Percentiles rank a stretch among this genome's conserved stretches.
phyloP scores from a whole-genome alignment of 2,329 filamentous ascomycete genomes.

The Cladophialophora chaetospira region DNA sequence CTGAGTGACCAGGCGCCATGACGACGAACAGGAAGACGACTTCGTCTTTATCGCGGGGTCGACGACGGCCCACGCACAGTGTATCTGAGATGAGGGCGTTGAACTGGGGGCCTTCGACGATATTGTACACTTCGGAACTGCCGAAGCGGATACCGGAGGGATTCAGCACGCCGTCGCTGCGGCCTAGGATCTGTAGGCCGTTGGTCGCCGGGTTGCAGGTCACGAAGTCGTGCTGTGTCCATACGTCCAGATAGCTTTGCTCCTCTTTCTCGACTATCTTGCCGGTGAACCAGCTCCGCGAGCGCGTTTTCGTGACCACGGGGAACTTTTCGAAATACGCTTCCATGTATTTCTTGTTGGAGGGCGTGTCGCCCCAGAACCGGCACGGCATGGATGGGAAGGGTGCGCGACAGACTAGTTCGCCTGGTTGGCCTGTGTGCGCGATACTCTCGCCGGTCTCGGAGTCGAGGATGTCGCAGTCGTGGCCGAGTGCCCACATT shows the following conservation, averaged over 20 bases:
- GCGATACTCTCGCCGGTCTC: conserved; percentile 35
- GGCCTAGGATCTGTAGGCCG: conserved; percentile 47
- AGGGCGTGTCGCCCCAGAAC: conserved; percentile 47
- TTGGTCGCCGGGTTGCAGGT: conserved; percentile 45
- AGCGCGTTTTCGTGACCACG: not conserved
- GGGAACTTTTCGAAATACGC: conserved; percentile 51
- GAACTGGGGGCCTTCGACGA: conserved; percentile 43
- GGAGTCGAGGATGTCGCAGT: conserved; percentile 50
- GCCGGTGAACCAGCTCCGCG: not conserved
- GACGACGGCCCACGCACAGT: conserved; percentile 43
- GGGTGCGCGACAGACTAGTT: conserved; percentile 49
- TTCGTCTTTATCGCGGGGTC: conserved; percentile 42
- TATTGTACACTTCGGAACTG: conserved; percentile 50
- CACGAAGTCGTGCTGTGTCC: conserved; percentile 52
- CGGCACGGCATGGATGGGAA: conserved; percentile 52
- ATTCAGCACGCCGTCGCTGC: conserved; percentile 52
- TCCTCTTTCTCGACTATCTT: not conserved
- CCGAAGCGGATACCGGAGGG: conserved; percentile 53
- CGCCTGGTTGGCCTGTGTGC: conserved; percentile 43
- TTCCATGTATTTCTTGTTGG: conserved; percentile 44
- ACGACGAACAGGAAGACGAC: conserved; percentile 46
- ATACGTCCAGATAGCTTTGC: conserved; percentile 39
- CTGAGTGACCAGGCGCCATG: conserved; percentile 35
- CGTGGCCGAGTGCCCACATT: conserved; percentile 48
- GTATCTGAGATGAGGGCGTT: conserved; percentile 40